These are phyloP conservation scores for Antrodiella citrinella DNA, from an alignment of 768 basidiomycete species.

Conservation along the genomic window DNA sequence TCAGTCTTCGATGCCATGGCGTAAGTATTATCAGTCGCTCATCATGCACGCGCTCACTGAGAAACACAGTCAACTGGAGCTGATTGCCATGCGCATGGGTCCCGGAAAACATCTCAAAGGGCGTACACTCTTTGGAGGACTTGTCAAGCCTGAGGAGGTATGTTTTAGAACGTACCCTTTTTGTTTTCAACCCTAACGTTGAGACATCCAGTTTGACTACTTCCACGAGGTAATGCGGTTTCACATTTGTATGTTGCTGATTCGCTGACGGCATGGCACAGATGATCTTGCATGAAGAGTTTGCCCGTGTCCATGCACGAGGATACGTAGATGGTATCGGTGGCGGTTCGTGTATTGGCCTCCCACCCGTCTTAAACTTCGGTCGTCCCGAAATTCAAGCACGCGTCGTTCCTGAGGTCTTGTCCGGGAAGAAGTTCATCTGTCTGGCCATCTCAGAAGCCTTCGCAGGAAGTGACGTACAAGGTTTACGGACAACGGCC, in stretches of 20 bases:
- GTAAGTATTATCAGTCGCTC: too few species aligned
- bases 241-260: too few species aligned
- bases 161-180: background rate
- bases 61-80: constrained; percentile 52
- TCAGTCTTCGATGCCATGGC: constrained; percentile 78
- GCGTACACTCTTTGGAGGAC: constrained; percentile 57
- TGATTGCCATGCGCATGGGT: constrained; percentile 92
- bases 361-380: constrained; percentile 83
- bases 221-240: constrained; percentile 90
- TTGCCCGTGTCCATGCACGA: constrained; percentile 57
- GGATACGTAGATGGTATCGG: constrained; percentile 80
- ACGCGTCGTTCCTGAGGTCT: constrained; percentile 53
- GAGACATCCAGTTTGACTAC: constrained; percentile 51
- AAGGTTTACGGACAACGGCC: constrained; percentile 71
- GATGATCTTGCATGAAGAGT: constrained; percentile 75
- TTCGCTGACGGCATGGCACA: too few species aligned
- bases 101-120: constrained; percentile 86
- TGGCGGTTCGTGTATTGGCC: constrained; percentile 72
- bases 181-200: background rate
- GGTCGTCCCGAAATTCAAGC: constrained; percentile 52
- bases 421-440: constrained; percentile 76
- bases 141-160: constrained; percentile 63
- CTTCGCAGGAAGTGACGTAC: constrained; percentile 80
- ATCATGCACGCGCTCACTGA: too few species aligned
- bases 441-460: constrained; percentile 86